Evolutionary conservation across 768 basidiomycete species (phyloP), one percentile per base, ranked within the genome.

Genomic region (Suillus placidus): DNA sequence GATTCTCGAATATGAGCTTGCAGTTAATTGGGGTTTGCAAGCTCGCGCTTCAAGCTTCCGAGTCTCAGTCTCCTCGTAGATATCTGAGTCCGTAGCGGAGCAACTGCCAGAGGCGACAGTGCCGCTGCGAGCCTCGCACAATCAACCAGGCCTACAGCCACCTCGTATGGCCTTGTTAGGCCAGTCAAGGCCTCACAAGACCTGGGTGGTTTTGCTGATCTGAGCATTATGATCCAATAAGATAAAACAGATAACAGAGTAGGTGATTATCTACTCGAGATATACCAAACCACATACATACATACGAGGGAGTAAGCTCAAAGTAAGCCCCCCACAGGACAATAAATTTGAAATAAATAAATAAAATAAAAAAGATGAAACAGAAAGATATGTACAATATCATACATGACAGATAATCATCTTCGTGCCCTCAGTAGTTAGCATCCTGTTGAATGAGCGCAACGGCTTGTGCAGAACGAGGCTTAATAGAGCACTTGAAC

Each of bases 401-500:
- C 20, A 45, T 45, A 4, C 20, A 45, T n/a, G 43, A n/a, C 43
- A 45, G 20, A 45, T n/a, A 1, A 43, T 42, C 18, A 18, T 32
- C 7, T 34, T 54, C 3, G 18, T 54, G 32, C n/a, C 35, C 35
- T 66, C 8, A 66, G 35, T 64, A 64, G 37, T 56, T 20, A n/a
- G 76, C 76, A 64, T 83, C 83, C 32, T 78, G 73, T 47, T 81
- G 80, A 47, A 85, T 83, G 20, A 85, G 71, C 13, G 82, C 77
- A 37, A 82, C 70, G 5, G 84, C 83, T 70, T 80, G 81, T 63
- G 81, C 79, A 8, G 84, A 85, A 40, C 85, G 81, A 42, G 86
- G 85, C 67, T 75, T 81, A 64, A 87, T 80, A 38, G 76, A 73
- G 72, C 86, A 87, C 67, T 82, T 81, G 76, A 85, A 87, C 2